A percentile compares a stretch with the other conserved stretches of the same genome.
phyloP scores from a whole-genome alignment of 345 rosid species.

The Gossypium thurberi region DNA sequence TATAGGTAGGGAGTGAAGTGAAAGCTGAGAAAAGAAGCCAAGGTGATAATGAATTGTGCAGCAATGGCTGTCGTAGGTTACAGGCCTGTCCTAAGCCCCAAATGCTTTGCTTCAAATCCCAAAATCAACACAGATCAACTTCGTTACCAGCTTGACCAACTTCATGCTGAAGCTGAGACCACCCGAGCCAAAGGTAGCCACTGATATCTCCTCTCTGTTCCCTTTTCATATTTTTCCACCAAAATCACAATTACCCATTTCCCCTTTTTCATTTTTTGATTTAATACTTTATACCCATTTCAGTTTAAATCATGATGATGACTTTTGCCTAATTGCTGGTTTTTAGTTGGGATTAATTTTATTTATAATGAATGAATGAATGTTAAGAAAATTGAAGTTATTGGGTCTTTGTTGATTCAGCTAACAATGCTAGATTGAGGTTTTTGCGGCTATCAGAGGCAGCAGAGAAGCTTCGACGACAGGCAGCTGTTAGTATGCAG shows the following conservation, averaged over 20 bases:
- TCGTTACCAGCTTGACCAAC: slow-evolving; percentile 65
- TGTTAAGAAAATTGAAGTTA: neutral
- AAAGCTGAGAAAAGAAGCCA: neutral
- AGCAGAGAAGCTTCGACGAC: slow-evolving; percentile 72
- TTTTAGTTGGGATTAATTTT: neutral
- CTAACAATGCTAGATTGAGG: slow-evolving; percentile 63
- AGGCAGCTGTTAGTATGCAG: slow-evolving; percentile 59
- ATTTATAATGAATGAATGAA: slow-evolving; percentile 1
- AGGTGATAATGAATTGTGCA: slow-evolving; percentile 2
- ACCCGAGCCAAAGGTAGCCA: slow-evolving; percentile 60
- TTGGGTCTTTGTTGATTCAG: slow-evolving; percentile 30
- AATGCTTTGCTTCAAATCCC: slow-evolving; percentile 35
- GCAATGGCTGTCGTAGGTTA: neutral
- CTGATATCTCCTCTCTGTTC: neutral
- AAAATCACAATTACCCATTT: neutral
- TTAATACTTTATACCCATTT: neutral
- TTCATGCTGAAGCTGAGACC: slow-evolving; percentile 60
- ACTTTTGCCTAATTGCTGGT: neutral
- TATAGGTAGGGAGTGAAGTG: neutral
- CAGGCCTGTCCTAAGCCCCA: slow-evolving; percentile 10
- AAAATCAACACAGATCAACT: slow-evolving; percentile 41
- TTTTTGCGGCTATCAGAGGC: slow-evolving; percentile 80
- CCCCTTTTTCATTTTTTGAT: neutral
- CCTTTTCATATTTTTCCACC: neutral
- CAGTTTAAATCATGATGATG: neutral